Conservation (phyloP, 495 filamentous ascomycete species). For the Neurospora intermedia region DNA sequence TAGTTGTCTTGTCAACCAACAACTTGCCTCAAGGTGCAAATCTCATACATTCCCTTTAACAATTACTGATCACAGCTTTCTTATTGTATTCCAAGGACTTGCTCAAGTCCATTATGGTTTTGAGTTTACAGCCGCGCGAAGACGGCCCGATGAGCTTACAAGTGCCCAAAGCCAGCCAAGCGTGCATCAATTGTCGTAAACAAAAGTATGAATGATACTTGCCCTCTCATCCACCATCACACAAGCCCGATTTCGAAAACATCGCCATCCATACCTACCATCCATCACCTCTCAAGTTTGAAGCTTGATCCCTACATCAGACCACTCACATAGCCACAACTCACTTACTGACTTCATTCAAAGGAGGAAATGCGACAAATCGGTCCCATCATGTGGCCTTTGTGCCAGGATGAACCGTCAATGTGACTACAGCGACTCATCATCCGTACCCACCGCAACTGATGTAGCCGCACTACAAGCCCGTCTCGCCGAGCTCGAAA, state of each 20-base stretch:
- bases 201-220: slow-evolving; percentile 24
- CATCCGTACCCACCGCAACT: slow-evolving; percentile 25
- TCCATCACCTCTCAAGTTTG: not conserved
- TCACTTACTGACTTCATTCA: not conserved
- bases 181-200: slow-evolving; percentile 21
- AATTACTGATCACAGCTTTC: not conserved
- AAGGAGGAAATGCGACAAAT: slow-evolving; percentile 38
- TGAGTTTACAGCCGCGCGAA: not conserved
- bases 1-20: not conserved
- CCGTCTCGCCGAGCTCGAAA: slow-evolving; percentile 31
- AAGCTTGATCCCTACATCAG: not conserved
- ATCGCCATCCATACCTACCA: not conserved
- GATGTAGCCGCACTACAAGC: slow-evolving; percentile 28
- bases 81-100: not conserved
- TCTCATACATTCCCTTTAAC: not conserved
- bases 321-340: not conserved
- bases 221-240: not conserved
- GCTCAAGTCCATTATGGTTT: not conserved
- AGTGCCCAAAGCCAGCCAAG: slow-evolving; percentile 13
- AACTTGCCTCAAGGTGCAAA: not conserved
- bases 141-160: not conserved
- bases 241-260: not conserved
- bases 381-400: slow-evolving; percentile 30
- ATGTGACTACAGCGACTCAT: slow-evolving; percentile 30
- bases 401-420: slow-evolving; percentile 29